Percentiles rank a stretch among this genome's conserved stretches.
Evolutionary conservation across 2,329 filamentous ascomycete species (phyloP).

Genomic region (Westerdykella aurantiaca): DNA sequence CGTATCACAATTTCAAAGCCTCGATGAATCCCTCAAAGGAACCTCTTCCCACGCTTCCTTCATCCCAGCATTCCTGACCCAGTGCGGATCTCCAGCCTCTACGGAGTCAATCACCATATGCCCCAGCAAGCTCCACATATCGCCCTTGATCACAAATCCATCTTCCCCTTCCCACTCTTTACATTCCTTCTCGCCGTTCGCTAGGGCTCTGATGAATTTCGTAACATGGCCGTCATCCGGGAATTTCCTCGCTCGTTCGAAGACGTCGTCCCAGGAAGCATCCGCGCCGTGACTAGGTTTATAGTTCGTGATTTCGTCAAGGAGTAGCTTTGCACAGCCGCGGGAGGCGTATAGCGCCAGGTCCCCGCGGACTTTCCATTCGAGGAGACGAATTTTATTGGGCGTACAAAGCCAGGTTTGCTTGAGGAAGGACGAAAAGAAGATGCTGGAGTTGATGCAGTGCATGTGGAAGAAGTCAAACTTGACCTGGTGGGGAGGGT

Average conservation of each 20-base stretch:
- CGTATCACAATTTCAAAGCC: slow-evolving; percentile 11
- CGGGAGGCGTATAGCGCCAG: slow-evolving; percentile 68
- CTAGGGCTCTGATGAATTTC: slow-evolving; percentile 68
- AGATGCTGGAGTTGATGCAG: slow-evolving; percentile 70
- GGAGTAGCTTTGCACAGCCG: slow-evolving; percentile 54
- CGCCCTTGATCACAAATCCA: slow-evolving; percentile 47
- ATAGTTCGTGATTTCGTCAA: slow-evolving; percentile 58
- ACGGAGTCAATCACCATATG: slow-evolving; percentile 60
- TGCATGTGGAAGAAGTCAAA: slow-evolving; percentile 85
- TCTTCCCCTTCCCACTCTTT: slow-evolving; percentile 42
- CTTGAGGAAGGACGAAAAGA: slow-evolving; percentile 58
- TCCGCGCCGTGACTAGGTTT: slow-evolving; percentile 39
- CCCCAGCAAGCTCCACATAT: slow-evolving; percentile 56
- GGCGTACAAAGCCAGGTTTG: slow-evolving; percentile 55
- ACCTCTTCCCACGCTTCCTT: slow-evolving; percentile 58
- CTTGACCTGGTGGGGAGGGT: slow-evolving; percentile 51
- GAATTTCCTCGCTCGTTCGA: slow-evolving; percentile 42
- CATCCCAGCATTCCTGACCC: slow-evolving; percentile 60
- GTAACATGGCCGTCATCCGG: slow-evolving; percentile 75
- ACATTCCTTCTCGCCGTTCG: slow-evolving; percentile 54
- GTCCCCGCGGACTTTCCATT: slow-evolving; percentile 76
- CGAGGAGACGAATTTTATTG: slow-evolving; percentile 64
- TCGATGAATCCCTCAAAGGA: slow-evolving; percentile 20
- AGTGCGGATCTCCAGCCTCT: slow-evolving; percentile 48
- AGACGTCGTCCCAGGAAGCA: slow-evolving; percentile 40